Conservation (phyloP, 306 rosid species). For the Medicago ruthenica region DNA sequence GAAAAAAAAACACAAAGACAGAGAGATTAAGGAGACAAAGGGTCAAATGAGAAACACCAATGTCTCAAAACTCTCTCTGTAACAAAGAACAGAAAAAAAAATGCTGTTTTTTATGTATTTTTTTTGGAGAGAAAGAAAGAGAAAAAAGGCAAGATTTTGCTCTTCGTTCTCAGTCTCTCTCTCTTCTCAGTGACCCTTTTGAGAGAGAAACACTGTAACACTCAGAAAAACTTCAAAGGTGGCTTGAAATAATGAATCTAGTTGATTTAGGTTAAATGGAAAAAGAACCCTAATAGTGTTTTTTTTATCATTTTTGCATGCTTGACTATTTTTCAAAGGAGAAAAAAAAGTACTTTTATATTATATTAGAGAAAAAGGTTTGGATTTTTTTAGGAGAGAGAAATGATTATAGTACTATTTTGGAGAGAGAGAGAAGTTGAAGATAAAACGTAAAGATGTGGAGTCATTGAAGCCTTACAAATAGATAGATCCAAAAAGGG, state of each 20-base stretch:
- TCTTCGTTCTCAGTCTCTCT: conserved; percentile 72
- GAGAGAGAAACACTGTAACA: background rate
- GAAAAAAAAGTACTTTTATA: background rate
- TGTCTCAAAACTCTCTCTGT: conserved; percentile 64
- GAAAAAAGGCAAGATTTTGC: conserved; percentile 63
- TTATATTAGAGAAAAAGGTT: conserved; percentile 10
- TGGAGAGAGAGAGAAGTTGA: conserved; percentile 18
- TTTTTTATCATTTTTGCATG: conserved; percentile 62
- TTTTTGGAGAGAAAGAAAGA: conserved; percentile 61
- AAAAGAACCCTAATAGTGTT: conserved; percentile 71
- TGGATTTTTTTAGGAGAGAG: no score
- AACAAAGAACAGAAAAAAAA: conserved; percentile 40
- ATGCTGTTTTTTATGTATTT: conserved; percentile 32
- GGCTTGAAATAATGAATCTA: conserved; percentile 30
- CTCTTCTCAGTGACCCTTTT: conserved; percentile 18
- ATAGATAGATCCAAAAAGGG: conserved; percentile 78
- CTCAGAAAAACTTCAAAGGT: background rate
- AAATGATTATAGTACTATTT: conserved; percentile 44
- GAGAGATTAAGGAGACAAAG: conserved; percentile 68
- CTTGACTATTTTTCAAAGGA: conserved; percentile 44
- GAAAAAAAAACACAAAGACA: conserved; percentile 33
- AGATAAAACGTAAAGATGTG: conserved; percentile 78
- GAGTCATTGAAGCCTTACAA: conserved; percentile 92
- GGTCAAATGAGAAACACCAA: conserved; percentile 47
- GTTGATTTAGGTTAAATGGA: conserved; percentile 27